Evolutionary conservation across 345 rosid genomes (phyloP).

Genomic region (Salix brachista): DNA sequence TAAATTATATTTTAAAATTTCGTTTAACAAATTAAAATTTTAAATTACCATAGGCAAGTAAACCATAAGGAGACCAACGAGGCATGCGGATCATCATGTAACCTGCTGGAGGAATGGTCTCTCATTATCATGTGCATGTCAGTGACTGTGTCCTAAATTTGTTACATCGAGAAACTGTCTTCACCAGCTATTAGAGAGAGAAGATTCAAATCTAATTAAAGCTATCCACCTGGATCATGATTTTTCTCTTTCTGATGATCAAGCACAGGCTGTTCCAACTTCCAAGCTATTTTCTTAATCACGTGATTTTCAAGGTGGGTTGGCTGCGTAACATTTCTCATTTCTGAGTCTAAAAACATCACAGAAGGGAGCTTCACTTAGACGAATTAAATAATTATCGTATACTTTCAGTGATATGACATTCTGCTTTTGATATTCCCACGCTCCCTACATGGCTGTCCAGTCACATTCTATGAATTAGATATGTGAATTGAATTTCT

Average conservation of each 20-base stretch:
- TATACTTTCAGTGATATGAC: background rate
- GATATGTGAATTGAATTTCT: background rate
- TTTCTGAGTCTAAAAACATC: background rate
- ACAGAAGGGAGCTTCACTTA: background rate
- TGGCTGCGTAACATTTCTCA: background rate
- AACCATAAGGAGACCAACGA: background rate
- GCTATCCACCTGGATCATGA: background rate
- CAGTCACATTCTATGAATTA: background rate
- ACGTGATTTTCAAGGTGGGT: background rate
- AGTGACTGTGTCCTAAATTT: background rate
- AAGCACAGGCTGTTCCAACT: background rate
- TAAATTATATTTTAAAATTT: too few relatives aligned
- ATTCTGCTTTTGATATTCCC: background rate
- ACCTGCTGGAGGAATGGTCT: background rate
- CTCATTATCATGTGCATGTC: background rate
- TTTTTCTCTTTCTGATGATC: background rate
- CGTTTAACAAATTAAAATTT: too few relatives aligned
- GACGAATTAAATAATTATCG: background rate
- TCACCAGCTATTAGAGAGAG: background rate
- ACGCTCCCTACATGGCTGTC: background rate
- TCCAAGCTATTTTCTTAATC: background rate
- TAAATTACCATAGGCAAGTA: background rate
- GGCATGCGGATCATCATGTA: background rate
- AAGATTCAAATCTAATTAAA: background rate
- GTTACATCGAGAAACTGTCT: background rate